These are phyloP conservation scores for Melampsora americana DNA, from an alignment of 1,284 basidiomycete genomes.

Conservation along the genomic window DNA sequence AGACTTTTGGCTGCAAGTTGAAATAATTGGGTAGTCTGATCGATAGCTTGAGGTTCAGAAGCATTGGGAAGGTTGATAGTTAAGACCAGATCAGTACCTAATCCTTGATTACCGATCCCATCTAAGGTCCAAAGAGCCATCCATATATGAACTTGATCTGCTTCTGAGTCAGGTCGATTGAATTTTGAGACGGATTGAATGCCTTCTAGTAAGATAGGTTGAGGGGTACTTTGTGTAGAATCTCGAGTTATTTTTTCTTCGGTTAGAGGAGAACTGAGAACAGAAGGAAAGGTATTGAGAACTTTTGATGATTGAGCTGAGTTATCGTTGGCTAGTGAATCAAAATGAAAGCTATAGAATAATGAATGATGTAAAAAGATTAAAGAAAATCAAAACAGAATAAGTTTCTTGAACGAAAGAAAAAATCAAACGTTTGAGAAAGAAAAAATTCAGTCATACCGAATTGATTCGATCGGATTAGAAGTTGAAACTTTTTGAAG, in stretches of 20 bases:
- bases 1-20: slow-evolving; percentile 62
- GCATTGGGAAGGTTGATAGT: slow-evolving; percentile 70
- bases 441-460: no score
- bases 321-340: slow-evolving; percentile 88
- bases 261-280: slow-evolving; percentile 45
- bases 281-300: slow-evolving; percentile 54
- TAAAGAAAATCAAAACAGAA: background rate
- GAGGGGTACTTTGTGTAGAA: slow-evolving; percentile 60
- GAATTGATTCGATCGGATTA: no score
- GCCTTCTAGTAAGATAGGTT: slow-evolving; percentile 66
- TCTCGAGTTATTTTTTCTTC: slow-evolving; percentile 36
- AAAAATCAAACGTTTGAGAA: no score
- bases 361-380: slow-evolving; percentile 19
- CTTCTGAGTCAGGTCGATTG: slow-evolving; percentile 59
- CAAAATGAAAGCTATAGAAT: slow-evolving; percentile 94
- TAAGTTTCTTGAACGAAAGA: no score
- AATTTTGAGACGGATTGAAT: slow-evolving; percentile 73
- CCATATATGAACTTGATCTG: slow-evolving; percentile 70
- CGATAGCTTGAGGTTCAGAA: slow-evolving; percentile 55
- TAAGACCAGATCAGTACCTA: slow-evolving; percentile 68
- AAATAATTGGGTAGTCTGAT: slow-evolving; percentile 53
- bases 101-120: slow-evolving; percentile 57
- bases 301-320: slow-evolving; percentile 60
- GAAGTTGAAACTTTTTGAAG: slow-evolving; percentile 62
- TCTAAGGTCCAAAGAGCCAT: slow-evolving; percentile 75